Conservation (phyloP, 371 early-diverging fungal species). For the Coemansia sp. region DNA sequence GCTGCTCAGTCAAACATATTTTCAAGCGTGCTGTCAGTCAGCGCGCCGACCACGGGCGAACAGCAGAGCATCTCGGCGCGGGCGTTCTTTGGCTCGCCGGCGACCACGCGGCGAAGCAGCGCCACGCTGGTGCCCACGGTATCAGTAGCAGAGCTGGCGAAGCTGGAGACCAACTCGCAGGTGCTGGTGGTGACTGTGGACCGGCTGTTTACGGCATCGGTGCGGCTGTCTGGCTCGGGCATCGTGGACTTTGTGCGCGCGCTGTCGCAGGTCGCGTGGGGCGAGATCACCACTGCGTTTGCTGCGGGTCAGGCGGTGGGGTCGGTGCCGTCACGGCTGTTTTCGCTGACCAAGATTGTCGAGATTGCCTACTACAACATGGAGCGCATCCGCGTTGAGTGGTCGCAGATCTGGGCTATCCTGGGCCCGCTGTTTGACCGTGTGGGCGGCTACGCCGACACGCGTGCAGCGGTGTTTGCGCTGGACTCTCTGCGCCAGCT, state of each 20-base stretch:
- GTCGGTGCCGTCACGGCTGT: constrained; percentile 65
- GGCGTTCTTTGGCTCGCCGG: constrained; percentile 21
- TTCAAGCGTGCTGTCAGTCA: constrained; percentile 33
- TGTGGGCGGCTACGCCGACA: constrained; percentile 86
- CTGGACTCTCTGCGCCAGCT: constrained; percentile 91
- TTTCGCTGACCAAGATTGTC: constrained; percentile 87
- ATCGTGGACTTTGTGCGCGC: constrained; percentile 90
- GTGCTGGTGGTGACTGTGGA: constrained; percentile 77
- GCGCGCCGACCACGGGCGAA: constrained; percentile 28
- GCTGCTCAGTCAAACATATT: constrained; percentile 8
- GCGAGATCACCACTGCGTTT: constrained; percentile 72
- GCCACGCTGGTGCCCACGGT: constrained; percentile 8
- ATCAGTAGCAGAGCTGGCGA: constrained; percentile 45
- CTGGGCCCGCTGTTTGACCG: constrained; percentile 89
- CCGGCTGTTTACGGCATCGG: constrained; percentile 72
- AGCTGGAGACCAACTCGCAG: constrained; percentile 56
- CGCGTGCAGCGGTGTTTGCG: constrained; percentile 86
- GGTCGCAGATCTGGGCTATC: constrained; percentile 94
- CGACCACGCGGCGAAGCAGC: background rate
- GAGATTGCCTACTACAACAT: constrained; percentile 97
- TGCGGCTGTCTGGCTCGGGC: constrained; percentile 51
- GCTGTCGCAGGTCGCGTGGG: constrained; percentile 83
- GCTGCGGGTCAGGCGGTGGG: background rate
- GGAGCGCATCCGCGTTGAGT: constrained; percentile 95
- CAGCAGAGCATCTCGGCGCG: constrained; percentile 43